Evolutionary conservation across 495 filamentous ascomycete species (phyloP).

Genomic region (Elasticomyces elasticus): DNA sequence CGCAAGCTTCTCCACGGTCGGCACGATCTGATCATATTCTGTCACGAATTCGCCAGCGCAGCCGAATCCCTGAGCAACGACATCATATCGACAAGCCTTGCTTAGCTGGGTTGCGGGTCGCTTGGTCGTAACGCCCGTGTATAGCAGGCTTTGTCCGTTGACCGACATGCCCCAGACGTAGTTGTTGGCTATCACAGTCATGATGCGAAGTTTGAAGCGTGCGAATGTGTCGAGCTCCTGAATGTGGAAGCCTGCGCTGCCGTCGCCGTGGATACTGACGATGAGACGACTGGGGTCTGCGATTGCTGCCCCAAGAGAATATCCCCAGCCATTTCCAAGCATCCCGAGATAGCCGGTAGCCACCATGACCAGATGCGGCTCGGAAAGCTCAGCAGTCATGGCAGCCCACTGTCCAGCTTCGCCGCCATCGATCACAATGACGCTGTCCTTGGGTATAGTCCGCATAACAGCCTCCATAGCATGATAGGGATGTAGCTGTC

Average conservation of each 20-base stretch:
- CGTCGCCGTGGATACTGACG: constrained; percentile 26
- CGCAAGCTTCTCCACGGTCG: constrained; percentile 19
- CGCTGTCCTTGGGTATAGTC: constrained; percentile 12
- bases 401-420: constrained; percentile 21
- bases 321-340: constrained; percentile 26
- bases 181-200: constrained; percentile 23
- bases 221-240: constrained; percentile 24
- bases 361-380: constrained; percentile 14
- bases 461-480: constrained; percentile 20
- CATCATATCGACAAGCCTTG: constrained; percentile 18
- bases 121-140: constrained; percentile 1
- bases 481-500: constrained; percentile 24
- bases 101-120: constrained; percentile 17
- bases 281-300: constrained; percentile 15
- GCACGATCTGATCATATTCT: constrained; percentile 7
- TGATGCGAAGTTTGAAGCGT: constrained; percentile 17
- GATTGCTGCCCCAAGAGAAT: constrained; percentile 20
- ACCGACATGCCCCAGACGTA: constrained; percentile 22
- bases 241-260: constrained; percentile 24
- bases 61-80: constrained; percentile 23
- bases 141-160: constrained; percentile 24
- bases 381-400: constrained; percentile 11
- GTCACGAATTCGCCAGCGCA: constrained; percentile 7
- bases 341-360: constrained; percentile 23
- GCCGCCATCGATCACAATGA: constrained; percentile 25